Evolutionary conservation across 1,284 basidiomycete species (phyloP).

Genomic region (Tremellales sp.): DNA sequence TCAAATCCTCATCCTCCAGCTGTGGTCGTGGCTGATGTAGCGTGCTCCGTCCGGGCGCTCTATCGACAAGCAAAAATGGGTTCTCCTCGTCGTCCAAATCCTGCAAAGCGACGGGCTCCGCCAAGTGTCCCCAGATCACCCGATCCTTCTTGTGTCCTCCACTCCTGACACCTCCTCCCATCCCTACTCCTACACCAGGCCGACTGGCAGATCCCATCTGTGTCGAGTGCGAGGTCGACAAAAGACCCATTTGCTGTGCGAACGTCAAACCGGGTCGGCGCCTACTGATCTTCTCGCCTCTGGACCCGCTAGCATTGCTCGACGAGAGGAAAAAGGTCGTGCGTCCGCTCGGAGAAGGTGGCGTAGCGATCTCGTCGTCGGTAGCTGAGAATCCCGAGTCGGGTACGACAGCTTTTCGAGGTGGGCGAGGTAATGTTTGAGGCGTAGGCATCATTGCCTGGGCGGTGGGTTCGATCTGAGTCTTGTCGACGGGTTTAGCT

Average conservation of each 20-base stretch:
- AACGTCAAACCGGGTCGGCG: conserved; percentile 41
- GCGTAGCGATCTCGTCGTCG: not conserved
- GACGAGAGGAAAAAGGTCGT: conserved; percentile 38
- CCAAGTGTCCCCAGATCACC: conserved; percentile 5
- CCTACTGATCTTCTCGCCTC: conserved; percentile 14
- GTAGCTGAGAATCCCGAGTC: too few species aligned
- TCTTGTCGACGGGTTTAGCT: conserved; percentile 8
- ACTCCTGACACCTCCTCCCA: conserved; percentile 32
- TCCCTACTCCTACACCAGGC: conserved; percentile 36
- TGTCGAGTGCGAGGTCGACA: conserved; percentile 3
- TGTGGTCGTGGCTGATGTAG: conserved; percentile 6
- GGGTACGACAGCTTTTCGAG: conserved; percentile 5
- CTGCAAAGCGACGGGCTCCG: not conserved
- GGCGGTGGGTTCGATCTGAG: conserved; percentile 42
- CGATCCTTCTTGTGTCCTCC: conserved; percentile 27
- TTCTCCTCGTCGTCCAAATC: conserved; percentile 19
- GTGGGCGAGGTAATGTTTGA: conserved; percentile 54
- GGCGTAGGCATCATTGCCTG: conserved; percentile 52
- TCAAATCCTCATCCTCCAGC: not conserved
- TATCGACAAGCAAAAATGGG: conserved; percentile 19
- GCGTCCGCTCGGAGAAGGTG: conserved; percentile 33
- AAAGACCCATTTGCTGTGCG: conserved; percentile 42
- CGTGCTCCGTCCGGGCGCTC: conserved; percentile 15
- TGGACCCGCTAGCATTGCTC: conserved; percentile 1
- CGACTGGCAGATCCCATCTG: conserved; percentile 1